These are phyloP conservation scores for Mortierella sp. DNA, from an alignment of 371 early-diverging fungal genomes.

Conservation along the genomic window DNA sequence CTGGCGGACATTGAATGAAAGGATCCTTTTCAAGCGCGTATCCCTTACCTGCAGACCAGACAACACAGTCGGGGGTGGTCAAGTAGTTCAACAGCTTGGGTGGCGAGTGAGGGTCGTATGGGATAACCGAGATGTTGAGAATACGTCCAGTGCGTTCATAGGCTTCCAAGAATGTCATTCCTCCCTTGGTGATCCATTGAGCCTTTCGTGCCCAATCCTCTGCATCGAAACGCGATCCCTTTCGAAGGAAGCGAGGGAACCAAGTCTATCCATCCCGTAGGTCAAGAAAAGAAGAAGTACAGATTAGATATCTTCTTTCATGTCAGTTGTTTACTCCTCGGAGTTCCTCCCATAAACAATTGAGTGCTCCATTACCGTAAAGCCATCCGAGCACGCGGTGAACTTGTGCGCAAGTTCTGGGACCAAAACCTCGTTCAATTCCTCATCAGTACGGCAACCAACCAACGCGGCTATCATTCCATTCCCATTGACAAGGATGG, in stretches of 20 bases:
- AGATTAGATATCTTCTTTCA: too few species aligned
- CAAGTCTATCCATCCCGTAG: conserved; percentile 27
- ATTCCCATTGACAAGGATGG: too few species aligned
- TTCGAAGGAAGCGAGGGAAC: conserved; percentile 29
- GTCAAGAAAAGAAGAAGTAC: too few species aligned
- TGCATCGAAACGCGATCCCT: conserved; percentile 74
- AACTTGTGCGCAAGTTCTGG: conserved; percentile 70
- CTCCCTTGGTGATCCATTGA: conserved; percentile 83
- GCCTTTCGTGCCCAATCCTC: conserved; percentile 76
- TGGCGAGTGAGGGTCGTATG: conserved; percentile 81
- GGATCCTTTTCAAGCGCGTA: too few species aligned
- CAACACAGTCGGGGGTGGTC: conserved; percentile 89
- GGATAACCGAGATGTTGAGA: conserved; percentile 88
- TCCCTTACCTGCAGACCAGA: conserved; percentile 83
- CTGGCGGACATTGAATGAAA: too few species aligned
- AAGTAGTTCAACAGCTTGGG: conserved; percentile 88
- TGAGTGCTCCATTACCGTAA: conserved; percentile 36
- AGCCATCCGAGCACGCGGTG: conserved; percentile 69
- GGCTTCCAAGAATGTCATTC: conserved; percentile 90
- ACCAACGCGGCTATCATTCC: conserved; percentile 85
- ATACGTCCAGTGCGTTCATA: conserved; percentile 89
- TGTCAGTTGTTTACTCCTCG: too few species aligned
- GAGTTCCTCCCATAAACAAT: not conserved
- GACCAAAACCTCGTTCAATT: conserved; percentile 72
- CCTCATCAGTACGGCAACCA: conserved; percentile 84